Evolutionary conservation across 2,329 filamentous ascomycete genomes (phyloP).

Genomic region (Seiridium unicorne): DNA sequence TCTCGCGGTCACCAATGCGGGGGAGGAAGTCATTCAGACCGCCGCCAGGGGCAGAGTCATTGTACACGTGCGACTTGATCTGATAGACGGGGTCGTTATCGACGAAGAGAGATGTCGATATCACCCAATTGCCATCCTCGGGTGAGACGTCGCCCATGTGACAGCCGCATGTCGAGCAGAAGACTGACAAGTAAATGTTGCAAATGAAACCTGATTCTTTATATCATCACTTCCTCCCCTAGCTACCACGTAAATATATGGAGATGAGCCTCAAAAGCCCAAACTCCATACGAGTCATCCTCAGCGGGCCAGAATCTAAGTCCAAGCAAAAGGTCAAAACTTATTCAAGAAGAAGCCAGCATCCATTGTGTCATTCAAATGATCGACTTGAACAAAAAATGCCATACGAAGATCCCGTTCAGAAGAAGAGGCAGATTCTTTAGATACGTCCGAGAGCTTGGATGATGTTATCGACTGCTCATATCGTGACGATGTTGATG

Average conservation of each 20-base stretch:
- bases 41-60: constrained; percentile 6
- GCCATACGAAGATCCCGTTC: no score
- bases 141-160: constrained; percentile 8
- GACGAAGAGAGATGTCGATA: constrained; percentile 6
- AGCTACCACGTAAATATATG: background rate
- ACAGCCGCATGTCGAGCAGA: constrained; percentile 10
- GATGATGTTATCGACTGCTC: no score
- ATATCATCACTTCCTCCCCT: background rate
- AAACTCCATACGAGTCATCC: background rate
- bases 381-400: background rate
- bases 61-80: constrained; percentile 1
- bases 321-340: background rate
- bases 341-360: background rate
- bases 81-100: background rate
- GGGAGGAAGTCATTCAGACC: constrained; percentile 9
- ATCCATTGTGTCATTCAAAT: background rate
- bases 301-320: background rate
- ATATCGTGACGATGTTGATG: no score
- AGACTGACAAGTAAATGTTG: no score
- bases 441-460: no score
- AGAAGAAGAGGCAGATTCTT: no score
- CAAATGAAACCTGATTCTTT: background rate
- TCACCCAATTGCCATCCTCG: background rate
- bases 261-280: background rate
- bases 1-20: constrained; percentile 1